Conservation (phyloP, 2,329 filamentous ascomycete species). For the Dactylellina parvicollis region DNA sequence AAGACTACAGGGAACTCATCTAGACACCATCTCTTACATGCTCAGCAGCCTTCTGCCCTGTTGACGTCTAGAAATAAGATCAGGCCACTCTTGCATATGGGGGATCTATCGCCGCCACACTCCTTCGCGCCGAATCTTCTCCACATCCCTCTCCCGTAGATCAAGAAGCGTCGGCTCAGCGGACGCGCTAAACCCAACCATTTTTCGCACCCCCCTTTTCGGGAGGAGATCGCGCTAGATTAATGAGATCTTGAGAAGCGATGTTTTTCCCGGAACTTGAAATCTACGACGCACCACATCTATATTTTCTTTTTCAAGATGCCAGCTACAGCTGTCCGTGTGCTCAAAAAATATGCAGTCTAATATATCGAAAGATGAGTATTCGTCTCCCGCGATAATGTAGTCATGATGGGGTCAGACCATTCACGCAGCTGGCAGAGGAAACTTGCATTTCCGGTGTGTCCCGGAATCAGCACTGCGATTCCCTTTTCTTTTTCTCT, state of each 20-base stretch:
- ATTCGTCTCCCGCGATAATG: not conserved
- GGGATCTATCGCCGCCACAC: slow-evolving; percentile 15
- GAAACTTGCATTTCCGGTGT: slow-evolving; percentile 2
- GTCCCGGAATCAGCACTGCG: slow-evolving; percentile 7
- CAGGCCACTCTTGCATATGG: slow-evolving; percentile 54
- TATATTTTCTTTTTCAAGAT: slow-evolving; percentile 13
- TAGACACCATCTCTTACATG: not conserved
- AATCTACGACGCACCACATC: not conserved
- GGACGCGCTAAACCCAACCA: slow-evolving; percentile 19
- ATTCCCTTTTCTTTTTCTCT: slow-evolving; percentile 2
- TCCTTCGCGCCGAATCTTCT: slow-evolving; percentile 12
- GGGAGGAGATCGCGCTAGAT: slow-evolving; percentile 36
- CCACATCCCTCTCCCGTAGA: not conserved
- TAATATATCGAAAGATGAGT: not conserved
- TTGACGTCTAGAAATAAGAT: slow-evolving; percentile 21
- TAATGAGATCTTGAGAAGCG: slow-evolving; percentile 28
- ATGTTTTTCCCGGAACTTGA: not conserved
- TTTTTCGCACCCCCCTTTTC: slow-evolving; percentile 14
- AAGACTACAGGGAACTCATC: not conserved
- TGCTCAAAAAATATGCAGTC: too few species aligned
- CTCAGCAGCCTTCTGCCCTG: not conserved
- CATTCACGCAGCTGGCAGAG: slow-evolving; percentile 20
- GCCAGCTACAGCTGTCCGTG: too few species aligned
- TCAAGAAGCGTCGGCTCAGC: slow-evolving; percentile 10
- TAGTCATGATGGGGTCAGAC: slow-evolving; percentile 20